Evolutionary conservation across 306 rosid species (phyloP), one percentile per base, ranked within the genome.

Genomic region (Cicer cuneatum): DNA sequence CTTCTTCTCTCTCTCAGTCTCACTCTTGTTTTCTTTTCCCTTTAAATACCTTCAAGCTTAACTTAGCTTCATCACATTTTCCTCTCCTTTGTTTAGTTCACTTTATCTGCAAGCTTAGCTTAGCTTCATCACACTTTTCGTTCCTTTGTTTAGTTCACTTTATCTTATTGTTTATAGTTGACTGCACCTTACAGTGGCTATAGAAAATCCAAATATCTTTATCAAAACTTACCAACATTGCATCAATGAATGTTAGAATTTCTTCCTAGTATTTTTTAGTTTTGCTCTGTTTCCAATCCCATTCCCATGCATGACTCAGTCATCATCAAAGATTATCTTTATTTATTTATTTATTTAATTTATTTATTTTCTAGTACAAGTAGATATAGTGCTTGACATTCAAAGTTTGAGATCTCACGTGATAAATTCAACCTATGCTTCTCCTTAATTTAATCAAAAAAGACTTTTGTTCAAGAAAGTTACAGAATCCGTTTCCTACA

Each of bases 191-290:
- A 29, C 3, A 29, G 35, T 29, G n/a, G n/a, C n/a, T n/a, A n/a
- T n/a, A n/a, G n/a, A n/a, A n/a, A n/a, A n/a, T n/a, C n/a, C n/a
- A n/a, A n/a, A n/a, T n/a, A n/a, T n/a, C n/a, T n/a, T n/a, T n/a
- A n/a, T n/a, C n/a, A n/a, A 60, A 40, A 38, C 41, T 11, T 38
- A 4, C 51, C 77, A 70, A 69, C 43, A 19, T 40, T 4, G 18
- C 39, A 43, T 43, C 61, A 54, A 79, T 79, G 78, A 79, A 64
- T 43, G 78, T 73, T 1, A 79, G 56, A 35, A n/a, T 38, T 18
- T 14, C 2, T 14, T 7, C 18, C 2, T 43, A 0, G 39, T 43
- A 45, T 24, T 48, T 52, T 13, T 37, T 65, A 43, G 39, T 42
- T 78, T 63, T 41, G 13, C 1, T 65, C 8, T 72, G 21, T 54